A percentile compares a stretch with the other conserved stretches of the same genome.
These are phyloP conservation scores for Batrachochytrium dendrobatidis DNA, from an alignment of 371 early-diverging fungal genomes.

Conservation along the genomic window DNA sequence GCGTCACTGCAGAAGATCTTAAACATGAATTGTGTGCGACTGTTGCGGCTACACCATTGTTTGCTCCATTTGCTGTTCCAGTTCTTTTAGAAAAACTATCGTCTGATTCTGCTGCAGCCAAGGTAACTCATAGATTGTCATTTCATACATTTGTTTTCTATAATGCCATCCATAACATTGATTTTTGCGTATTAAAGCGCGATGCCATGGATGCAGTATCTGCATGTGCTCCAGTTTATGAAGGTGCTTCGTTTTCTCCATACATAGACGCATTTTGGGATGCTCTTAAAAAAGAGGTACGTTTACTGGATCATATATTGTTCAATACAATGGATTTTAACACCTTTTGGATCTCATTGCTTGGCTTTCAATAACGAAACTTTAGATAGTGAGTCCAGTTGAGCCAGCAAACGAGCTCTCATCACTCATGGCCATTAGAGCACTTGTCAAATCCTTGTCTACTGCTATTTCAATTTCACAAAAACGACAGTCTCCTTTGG, in stretches of 20 bases:
- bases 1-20: constrained; percentile 85
- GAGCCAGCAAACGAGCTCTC: constrained; percentile 41
- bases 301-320: background rate
- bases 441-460: constrained; percentile 22
- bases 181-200: constrained; percentile 41
- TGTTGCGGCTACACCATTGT: constrained; percentile 19
- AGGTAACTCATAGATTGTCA: constrained; percentile 43
- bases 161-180: background rate
- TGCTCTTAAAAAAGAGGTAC: constrained; percentile 60
- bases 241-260: constrained; percentile 50
- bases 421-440: constrained; percentile 23
- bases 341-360: background rate
- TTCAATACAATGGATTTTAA: background rate
- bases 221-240: constrained; percentile 72
- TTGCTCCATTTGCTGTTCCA: constrained; percentile 56
- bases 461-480: constrained; percentile 40
- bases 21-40: constrained; percentile 57
- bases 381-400: constrained; percentile 9
- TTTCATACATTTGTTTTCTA: background rate
- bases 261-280: constrained; percentile 61
- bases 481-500: constrained; percentile 37
- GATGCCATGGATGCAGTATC: constrained; percentile 81
- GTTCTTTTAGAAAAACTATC: constrained; percentile 82
- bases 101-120: constrained; percentile 79
- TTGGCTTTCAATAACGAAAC: too few species aligned